These are phyloP conservation scores for Aureobasidium sp. DNA, from an alignment of 2,329 filamentous ascomycete genomes.

Conservation along the genomic window DNA sequence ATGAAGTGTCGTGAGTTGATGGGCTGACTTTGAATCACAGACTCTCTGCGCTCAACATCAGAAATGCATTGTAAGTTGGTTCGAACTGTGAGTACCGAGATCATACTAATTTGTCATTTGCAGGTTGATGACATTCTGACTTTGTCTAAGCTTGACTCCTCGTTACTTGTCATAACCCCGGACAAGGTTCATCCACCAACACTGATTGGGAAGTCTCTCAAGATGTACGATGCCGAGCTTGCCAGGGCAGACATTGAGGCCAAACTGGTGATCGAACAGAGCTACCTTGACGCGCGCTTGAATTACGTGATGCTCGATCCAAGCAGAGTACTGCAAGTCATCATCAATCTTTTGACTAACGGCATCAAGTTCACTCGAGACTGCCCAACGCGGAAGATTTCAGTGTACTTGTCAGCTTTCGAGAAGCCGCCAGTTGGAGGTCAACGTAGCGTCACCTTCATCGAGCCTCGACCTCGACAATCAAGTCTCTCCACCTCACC, in stretches of 20 bases:
- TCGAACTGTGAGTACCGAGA: not conserved
- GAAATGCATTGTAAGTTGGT: conserved; percentile 1
- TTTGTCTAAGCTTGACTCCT: conserved; percentile 30
- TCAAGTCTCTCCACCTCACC: conserved; percentile 17
- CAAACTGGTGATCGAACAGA: conserved; percentile 28
- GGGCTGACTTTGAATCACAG: not conserved
- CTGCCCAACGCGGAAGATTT: conserved; percentile 25
- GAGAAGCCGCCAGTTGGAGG: conserved; percentile 25
- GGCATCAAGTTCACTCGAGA: conserved; percentile 39
- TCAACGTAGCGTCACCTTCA: conserved; percentile 28
- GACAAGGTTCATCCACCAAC: conserved; percentile 30
- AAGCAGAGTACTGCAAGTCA: conserved; percentile 36
- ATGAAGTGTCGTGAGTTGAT: too few species aligned
- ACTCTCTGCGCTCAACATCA: conserved; percentile 2
- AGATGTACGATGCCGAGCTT: conserved; percentile 34
- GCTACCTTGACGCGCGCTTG: conserved; percentile 29
- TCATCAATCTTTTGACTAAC: conserved; percentile 37
- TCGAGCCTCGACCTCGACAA: conserved; percentile 20
- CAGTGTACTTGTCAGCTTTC: conserved; percentile 31
- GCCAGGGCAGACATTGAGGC: conserved; percentile 27
- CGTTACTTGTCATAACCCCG: conserved; percentile 32
- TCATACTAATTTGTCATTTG: not conserved
- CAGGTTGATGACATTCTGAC: conserved; percentile 39
- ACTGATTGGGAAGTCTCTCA: conserved; percentile 29
- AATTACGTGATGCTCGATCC: conserved; percentile 34